These are phyloP conservation scores for Axilococcus clingmanii DNA, from an alignment of 139 green algal species.

Conservation along the genomic window DNA sequence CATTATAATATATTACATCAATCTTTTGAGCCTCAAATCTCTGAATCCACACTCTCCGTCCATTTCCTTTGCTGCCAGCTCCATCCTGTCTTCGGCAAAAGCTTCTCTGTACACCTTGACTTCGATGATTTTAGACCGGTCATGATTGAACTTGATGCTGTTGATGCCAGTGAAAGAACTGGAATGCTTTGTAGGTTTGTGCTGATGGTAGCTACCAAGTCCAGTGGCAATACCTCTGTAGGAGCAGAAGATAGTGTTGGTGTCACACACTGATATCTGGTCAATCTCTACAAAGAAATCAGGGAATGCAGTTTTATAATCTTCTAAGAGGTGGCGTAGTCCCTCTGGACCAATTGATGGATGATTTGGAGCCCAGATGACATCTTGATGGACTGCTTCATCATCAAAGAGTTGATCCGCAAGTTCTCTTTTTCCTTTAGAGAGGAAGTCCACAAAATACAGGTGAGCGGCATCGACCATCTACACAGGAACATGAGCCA, in stretches of 20 bases:
- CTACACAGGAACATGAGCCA: background rate
- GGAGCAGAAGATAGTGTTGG: slow-evolving; percentile 11
- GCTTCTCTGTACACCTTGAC: slow-evolving; percentile 24
- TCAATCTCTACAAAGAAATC: slow-evolving; percentile 26
- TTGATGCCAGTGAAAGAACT: slow-evolving; percentile 20
- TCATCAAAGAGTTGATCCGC: slow-evolving; percentile 14
- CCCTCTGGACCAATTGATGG: slow-evolving; percentile 15
- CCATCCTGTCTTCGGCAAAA: slow-evolving; percentile 28
- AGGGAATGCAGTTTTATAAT: slow-evolving; percentile 20
- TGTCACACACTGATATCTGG: slow-evolving; percentile 21
- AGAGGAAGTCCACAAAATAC: slow-evolving; percentile 22
- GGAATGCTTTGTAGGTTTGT: slow-evolving; percentile 16
- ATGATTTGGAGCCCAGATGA: slow-evolving; percentile 22
- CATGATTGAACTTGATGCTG: slow-evolving; percentile 24
- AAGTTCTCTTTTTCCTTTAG: slow-evolving; percentile 11
- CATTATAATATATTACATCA: background rate
- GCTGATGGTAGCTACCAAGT: slow-evolving; percentile 17
- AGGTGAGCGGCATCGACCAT: slow-evolving; percentile 9
- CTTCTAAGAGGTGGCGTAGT: slow-evolving; percentile 21
- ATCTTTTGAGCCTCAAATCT: slow-evolving; percentile 19
- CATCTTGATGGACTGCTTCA: slow-evolving; percentile 2
- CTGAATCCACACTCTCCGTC: slow-evolving; percentile 18
- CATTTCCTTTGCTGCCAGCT: slow-evolving; percentile 17
- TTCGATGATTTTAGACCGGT: slow-evolving; percentile 21
- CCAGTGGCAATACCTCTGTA: slow-evolving; percentile 10